Conservation (phyloP, 805 yeast genomes). For the Maudiozyma bulderi region DNA sequence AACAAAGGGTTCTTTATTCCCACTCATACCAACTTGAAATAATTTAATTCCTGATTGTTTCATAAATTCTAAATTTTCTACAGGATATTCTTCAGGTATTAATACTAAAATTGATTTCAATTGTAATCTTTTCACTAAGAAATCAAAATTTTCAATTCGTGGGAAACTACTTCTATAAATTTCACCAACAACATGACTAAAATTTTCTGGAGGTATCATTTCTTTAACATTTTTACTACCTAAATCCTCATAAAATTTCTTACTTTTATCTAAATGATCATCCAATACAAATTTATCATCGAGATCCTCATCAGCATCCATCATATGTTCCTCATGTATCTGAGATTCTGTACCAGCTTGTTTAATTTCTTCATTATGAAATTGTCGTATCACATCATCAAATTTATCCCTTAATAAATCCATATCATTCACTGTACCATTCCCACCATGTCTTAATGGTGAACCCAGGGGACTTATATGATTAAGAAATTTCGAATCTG, state of each 20-base stretch:
- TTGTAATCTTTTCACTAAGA: slow-evolving; percentile 44
- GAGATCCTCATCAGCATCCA: slow-evolving; percentile 16
- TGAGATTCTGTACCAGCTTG: no score
- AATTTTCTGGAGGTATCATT: slow-evolving; percentile 74
- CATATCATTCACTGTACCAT: not conserved
- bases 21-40: slow-evolving; percentile 86
- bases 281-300: slow-evolving; percentile 17
- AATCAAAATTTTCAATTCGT: slow-evolving; percentile 68
- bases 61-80: slow-evolving; percentile 58
- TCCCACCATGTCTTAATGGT: not conserved
- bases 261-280: slow-evolving; percentile 15
- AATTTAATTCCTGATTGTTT: slow-evolving; percentile 51
- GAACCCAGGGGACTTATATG: not conserved
- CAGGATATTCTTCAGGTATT: slow-evolving; percentile 88
- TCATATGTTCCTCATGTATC: no score
- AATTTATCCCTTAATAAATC: slow-evolving; percentile 6
- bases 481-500: not conserved
- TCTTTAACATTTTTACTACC: slow-evolving; percentile 6
- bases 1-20: slow-evolving; percentile 92
- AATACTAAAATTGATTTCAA: slow-evolving; percentile 72
- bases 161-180: slow-evolving; percentile 90
- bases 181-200: slow-evolving; percentile 67
- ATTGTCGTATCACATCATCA: slow-evolving; percentile 10
- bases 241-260: slow-evolving; percentile 1
- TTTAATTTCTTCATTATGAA: slow-evolving; percentile 4